Base-by-base conservation (phyloP, 306 rosid genomes). In the Malus asiatica region DNA sequence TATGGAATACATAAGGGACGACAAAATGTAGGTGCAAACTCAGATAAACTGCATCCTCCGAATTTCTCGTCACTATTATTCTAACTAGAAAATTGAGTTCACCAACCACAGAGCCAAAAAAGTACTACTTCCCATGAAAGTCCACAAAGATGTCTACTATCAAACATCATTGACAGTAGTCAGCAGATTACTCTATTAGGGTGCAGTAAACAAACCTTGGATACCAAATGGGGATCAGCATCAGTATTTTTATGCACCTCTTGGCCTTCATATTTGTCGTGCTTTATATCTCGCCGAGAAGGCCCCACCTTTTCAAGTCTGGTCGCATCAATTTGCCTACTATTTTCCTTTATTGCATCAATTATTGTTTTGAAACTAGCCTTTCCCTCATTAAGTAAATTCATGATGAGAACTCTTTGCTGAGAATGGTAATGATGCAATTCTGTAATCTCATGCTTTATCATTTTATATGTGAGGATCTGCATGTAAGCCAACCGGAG, bases 331-430 rank as follows among this genome's bases (percentile, higher is more conserved):
- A 83, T 86, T 58, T 75, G 86, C 66, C 66, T 42, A 78, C 81
- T 52, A 68, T 82, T 90, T 80, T 86, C 92, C 72, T 86, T 88
- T 60, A 90, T 88, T 67, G 52, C 77, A 79, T 77, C 81, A 72
- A 82, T 76, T 66, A 82, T 63, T 67, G 91, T 89, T 76, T 86
- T 89, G 74, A 96, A 82, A 76, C 64, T 72, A 75, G 89, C 83
- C 66, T 80, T 87, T 74, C 90, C 98, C 72, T 90, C 93, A 52
- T 80, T 80, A 74, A 96, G 96, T 69, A 88, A 80, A 84, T 80
- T 81, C 81, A 75, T 61, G 58, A 90, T 77, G 66, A 87, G 83
- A 82, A 79, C 88, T 77, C 86, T 87, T 79, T 66, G 74, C 84
- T 85, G 82, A 73, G 89, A 87, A 86, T 92, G 86, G 76, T 78